Conservation (phyloP, 352 stramenopile genomes). For the Globisporangium heterothallicum region DNA sequence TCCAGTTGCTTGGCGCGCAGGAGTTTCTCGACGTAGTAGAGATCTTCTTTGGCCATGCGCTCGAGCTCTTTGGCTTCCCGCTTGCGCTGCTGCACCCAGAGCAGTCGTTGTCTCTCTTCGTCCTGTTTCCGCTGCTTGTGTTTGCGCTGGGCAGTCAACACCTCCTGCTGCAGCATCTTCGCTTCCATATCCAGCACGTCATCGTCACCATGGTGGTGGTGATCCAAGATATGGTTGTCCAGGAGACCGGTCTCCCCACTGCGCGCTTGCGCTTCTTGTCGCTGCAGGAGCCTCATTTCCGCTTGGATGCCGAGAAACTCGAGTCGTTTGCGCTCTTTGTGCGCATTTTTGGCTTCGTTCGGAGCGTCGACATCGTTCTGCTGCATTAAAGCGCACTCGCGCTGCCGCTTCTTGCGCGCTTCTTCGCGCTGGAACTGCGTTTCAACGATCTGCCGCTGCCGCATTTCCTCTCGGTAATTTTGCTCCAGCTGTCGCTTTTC, state of each 20-base stretch:
- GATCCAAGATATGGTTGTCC: no score
- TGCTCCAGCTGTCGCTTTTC: constrained; percentile 37
- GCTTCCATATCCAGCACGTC: not conserved
- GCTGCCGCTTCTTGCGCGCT: constrained; percentile 27
- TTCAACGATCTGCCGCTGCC: constrained; percentile 36
- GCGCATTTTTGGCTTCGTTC: constrained; percentile 15
- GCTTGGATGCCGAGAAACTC: constrained; percentile 22
- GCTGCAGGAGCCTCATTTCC: constrained; percentile 24
- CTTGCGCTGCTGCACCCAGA: constrained; percentile 21
- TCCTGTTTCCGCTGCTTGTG: constrained; percentile 13
- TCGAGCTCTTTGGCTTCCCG: constrained; percentile 28
- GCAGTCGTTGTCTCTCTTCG: constrained; percentile 23
- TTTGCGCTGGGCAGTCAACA: constrained; percentile 9
- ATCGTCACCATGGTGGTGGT: constrained; percentile 1
- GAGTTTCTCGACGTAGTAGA: constrained; percentile 49
- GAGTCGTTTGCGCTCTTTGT: constrained; percentile 14
- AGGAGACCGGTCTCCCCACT: no score
- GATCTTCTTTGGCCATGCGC: constrained; percentile 45
- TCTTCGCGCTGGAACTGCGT: constrained; percentile 38
- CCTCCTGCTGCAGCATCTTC: constrained; percentile 5
- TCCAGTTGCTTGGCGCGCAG: constrained; percentile 24
- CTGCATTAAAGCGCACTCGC: constrained; percentile 33
- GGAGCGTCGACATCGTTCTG: constrained; percentile 35
- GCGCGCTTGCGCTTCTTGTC: constrained; percentile 17
- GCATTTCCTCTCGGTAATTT: constrained; percentile 26